Evolutionary conservation across 1,284 basidiomycete genomes (phyloP).

Genomic region (Kalmanozyma brasiliensis): DNA sequence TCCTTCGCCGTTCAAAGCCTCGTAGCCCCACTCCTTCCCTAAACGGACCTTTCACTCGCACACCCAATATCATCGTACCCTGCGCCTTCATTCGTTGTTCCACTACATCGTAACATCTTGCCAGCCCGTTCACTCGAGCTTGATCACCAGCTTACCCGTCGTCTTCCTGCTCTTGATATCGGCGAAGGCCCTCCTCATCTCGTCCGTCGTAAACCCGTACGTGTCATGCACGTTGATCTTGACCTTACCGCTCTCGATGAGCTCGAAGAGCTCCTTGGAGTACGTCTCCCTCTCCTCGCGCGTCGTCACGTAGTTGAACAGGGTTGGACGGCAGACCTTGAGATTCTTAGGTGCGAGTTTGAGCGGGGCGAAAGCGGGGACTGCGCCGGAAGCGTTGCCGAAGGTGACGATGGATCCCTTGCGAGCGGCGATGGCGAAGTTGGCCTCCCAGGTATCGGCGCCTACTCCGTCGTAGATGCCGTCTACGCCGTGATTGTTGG

Average conservation of each 20-base stretch:
- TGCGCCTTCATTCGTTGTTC: background rate
- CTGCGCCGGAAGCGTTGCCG: slow-evolving; percentile 87
- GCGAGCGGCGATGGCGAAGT: slow-evolving; percentile 78
- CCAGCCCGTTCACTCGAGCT: slow-evolving; percentile 25
- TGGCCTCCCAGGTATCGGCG: slow-evolving; percentile 71
- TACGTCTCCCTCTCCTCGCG: slow-evolving; percentile 79
- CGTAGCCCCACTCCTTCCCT: background rate
- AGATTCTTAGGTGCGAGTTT: slow-evolving; percentile 84
- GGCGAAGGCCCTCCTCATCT: slow-evolving; percentile 79
- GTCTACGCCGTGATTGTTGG: slow-evolving; percentile 80
- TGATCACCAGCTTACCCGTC: slow-evolving; percentile 60
- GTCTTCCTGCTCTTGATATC: slow-evolving; percentile 73
- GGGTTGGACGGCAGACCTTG: slow-evolving; percentile 71
- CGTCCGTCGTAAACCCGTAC: slow-evolving; percentile 85
- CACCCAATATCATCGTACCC: background rate
- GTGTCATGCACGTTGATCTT: slow-evolving; percentile 76
- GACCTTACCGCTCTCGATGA: slow-evolving; percentile 75
- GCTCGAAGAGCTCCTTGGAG: slow-evolving; percentile 75
- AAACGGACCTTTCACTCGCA: background rate
- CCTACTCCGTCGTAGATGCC: slow-evolving; percentile 94
- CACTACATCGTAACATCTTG: slow-evolving; percentile 1
- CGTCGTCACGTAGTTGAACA: slow-evolving; percentile 72
- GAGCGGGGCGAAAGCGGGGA: slow-evolving; percentile 75
- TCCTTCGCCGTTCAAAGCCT: slow-evolving; percentile 29
- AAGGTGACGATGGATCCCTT: slow-evolving; percentile 77